Evolutionary conservation across 768 basidiomycete species (phyloP), one percentile per base, ranked within the genome.

Genomic region (Tricholoma bakamatsutake): DNA sequence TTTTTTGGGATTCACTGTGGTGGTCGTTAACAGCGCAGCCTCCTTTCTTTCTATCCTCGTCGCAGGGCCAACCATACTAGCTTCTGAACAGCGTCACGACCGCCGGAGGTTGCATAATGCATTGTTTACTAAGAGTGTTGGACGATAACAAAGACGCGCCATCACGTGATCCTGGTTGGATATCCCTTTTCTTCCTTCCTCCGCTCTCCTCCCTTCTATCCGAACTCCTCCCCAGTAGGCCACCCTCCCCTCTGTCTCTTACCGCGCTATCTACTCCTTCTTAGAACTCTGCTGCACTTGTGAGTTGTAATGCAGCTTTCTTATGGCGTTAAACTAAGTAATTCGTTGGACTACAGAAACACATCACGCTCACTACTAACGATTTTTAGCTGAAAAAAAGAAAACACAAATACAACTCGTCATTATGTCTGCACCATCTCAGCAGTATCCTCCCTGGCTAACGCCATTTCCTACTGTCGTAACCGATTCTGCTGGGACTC

Each of bases 401-500:
- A n/a, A n/a, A 56, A 57, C 21, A 24, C 43, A 54, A 50, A 45
- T 60, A 64, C 61, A 54, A 34, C 13, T 30, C 17, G 31, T 31
- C 53, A 51, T 35, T 62, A 87, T 86, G 85, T 67, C 80, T 55
- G 76, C 75, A 61, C 83, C 81, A 24, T 81, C 85, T 3, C 90
- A 91, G 67, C 70, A 76, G 57, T 76, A 82, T 51, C 90, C 90
- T 45, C 73, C 88, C 31, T 92, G 90, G 90, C 72, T 90, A 59
- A 81, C 87, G 1, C 73, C 79, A 31, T 61, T 73, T n/a, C 73
- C 78, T 31, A 74, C 81, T 15, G 70, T 81, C 30, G 65, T 83
- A 47, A 82, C 81, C 6, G 75, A 82, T 63, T 70, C 73, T 2
- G 73, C 72, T 51, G 87, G 86, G 49, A 69, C 70, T 18, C 76